phyloP scores from a whole-genome alignment of 1,284 basidiomycete genomes.

The Sutorius eximius region DNA sequence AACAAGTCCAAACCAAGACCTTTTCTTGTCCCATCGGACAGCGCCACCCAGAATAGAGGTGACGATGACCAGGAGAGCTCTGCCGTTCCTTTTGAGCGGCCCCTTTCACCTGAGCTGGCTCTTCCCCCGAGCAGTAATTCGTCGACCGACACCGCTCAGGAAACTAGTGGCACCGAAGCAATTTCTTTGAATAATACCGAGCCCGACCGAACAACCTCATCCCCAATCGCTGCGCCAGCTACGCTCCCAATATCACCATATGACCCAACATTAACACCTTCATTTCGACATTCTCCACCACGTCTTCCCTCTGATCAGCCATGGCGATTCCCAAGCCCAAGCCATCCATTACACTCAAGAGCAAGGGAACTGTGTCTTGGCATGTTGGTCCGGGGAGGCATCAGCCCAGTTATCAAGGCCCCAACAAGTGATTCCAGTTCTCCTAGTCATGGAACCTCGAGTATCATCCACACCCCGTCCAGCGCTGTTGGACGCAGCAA shows the following conservation, averaged over 20 bases:
- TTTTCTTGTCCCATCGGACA: constrained; percentile 24
- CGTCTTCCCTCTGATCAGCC: constrained; percentile 70
- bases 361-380: constrained; percentile 63
- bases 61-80: constrained; percentile 11
- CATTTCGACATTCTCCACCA: constrained; percentile 71
- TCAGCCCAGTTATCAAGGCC: constrained; percentile 41
- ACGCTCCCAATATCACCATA: constrained; percentile 66
- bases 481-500: constrained; percentile 29
- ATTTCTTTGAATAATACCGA: not conserved
- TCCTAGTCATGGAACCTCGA: constrained; percentile 31
- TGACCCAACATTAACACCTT: constrained; percentile 66
- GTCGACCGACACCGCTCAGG: constrained; percentile 1
- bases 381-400: constrained; percentile 49
- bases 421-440: constrained; percentile 31
- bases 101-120: constrained; percentile 15
- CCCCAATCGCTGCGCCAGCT: constrained; percentile 18
- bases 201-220: constrained; percentile 14
- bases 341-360: constrained; percentile 63
- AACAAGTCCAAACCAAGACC: constrained; percentile 23
- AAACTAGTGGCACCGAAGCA: constrained; percentile 2
- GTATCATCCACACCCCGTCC: constrained; percentile 31
- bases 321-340: constrained; percentile 73
- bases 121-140: constrained; percentile 9
- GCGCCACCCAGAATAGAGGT: constrained; percentile 10
- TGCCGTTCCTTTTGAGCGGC: constrained; percentile 11